Evolutionary conservation across 2,329 filamentous ascomycete genomes (phyloP), one percentile per base, ranked within the genome.

Genomic region (Chrysoporthe austroafricana): DNA sequence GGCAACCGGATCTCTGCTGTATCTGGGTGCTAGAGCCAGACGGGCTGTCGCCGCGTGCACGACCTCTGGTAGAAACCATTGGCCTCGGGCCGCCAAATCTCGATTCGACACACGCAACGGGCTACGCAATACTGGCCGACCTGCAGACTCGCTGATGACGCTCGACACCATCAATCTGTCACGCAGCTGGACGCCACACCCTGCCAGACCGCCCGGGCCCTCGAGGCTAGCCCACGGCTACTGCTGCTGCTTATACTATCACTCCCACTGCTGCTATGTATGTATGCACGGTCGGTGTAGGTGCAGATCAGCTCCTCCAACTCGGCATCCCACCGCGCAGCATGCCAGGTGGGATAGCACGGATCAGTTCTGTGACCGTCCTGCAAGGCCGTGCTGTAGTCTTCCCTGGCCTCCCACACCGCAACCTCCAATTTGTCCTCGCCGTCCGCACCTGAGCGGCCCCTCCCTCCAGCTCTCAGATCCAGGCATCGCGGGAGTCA

Each of bases 321-420:
- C 26, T 34, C 50, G 32, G 7, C 9, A 34, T 13, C 32, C 21
- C 46, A 50, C 21, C 0, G 6, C 21, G 46, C 18, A 21, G n/a
- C 39, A 64, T 67, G 66, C 42, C 57, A 52, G 57, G 5, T 57
- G 57, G 60, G 62, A 54, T 43, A 46, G 62, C 26, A 5, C 32
- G 11, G 26, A 34, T 5, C 34, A 16, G 63, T 42, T 62, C 68
- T 59, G 61, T 62, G 56, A 64, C 61, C 52, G 21, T 32, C 44
- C 62, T 64, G 66, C 66, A 64, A 32, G 62, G 62, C 52, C 62
- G 44, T 61, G 66, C 66, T 50, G 66, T 64, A 64, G 66, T 52
- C 63, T 62, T 14, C n/a, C 61, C 60, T 63, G 32, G 50, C 18
- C 61, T 48, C 26, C 21, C 66, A 32, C 66, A 67, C 62, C 56